Percentiles rank a stretch among this genome's conserved stretches.
These are phyloP conservation scores for Citrus maxima DNA, from an alignment of 345 rosid species.

Conservation along the genomic window DNA sequence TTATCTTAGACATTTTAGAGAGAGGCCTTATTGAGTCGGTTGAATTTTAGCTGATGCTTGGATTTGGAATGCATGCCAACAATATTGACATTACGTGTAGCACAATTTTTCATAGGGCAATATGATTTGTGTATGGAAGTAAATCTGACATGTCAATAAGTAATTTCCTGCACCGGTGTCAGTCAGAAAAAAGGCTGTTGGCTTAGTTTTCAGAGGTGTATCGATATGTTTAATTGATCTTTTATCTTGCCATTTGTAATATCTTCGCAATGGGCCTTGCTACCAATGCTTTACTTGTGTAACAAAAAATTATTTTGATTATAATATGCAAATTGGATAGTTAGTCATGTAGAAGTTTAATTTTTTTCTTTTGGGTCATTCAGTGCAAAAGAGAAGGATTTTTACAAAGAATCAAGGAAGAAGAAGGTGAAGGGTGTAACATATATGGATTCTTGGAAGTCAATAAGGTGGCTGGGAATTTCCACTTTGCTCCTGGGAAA, in stretches of 20 bases:
- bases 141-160: not conserved
- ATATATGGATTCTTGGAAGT: conserved; percentile 90
- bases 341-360: not conserved
- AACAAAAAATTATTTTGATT: not conserved
- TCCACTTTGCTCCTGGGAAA: conserved; percentile 98
- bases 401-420: conserved; percentile 81
- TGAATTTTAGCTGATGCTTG: not conserved
- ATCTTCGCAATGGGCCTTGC: not conserved
- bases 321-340: not conserved
- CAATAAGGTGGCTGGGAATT: conserved; percentile 94
- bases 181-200: not conserved
- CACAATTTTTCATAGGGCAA: not conserved
- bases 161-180: not conserved
- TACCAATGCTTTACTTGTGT: not conserved
- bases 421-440: conserved; percentile 97
- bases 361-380: conserved; percentile 12
- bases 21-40: not conserved
- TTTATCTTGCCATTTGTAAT: not conserved
- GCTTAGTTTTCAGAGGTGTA: not conserved
- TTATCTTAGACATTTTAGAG: not conserved
- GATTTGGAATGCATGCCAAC: not conserved
- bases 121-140: not conserved
- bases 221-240: not conserved
- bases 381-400: conserved; percentile 98
- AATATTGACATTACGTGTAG: not conserved